Base-by-base conservation (phyloP, 2,329 filamentous ascomycete genomes). In the Ophiognomonia clavigignenti-juglandacearum region DNA sequence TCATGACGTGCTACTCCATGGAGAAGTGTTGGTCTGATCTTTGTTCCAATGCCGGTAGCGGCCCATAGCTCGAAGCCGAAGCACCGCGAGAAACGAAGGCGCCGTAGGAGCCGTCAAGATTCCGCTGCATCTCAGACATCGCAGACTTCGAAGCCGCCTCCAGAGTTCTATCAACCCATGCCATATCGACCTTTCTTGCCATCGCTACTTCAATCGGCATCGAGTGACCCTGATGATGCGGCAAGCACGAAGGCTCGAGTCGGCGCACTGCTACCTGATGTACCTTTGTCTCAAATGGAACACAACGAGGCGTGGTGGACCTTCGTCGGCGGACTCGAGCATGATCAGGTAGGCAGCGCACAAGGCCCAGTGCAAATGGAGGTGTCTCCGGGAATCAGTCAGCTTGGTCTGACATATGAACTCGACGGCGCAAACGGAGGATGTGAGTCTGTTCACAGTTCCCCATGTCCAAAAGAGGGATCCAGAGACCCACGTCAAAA, bases 281-380 rank as follows among this genome's bases (percentile, higher is more conserved):
- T 60, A 2, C 46, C 57, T 6, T n/a, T 47, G 4, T 57, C 57
- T 8, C 51, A 57, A 31, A 50, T 50, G 27, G 43, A 44, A n/a
- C 52, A 58, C 22, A 62, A 62, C 22, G 37, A 43, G n/a, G 45
- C n/a, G 7, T 63, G 59, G 59, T 56, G 48, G 23, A 43, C 19
- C 0, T 61, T 57, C 40, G 48, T 60, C n/a, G 43, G 39, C n/a
- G 37, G 20, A 32, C 35, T 27, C 40, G 49, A 13, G 34, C 53
- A 23, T 35, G 48, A 16, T 48, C 47, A 39, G 53, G 36, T 27
- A 23, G 31, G 22, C 6, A 41, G 16, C n/a, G 14, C 18, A 20
- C 19, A n/a, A 19, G 11, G 14, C 23, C 10, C 26, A n/a, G 29
- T 26, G 9, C 23, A 35, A 16, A 24, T 19, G 39, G 19, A 26